phyloP scores from a whole-genome alignment of 768 basidiomycete genomes.

The Coprinopsis marcescibilis region DNA sequence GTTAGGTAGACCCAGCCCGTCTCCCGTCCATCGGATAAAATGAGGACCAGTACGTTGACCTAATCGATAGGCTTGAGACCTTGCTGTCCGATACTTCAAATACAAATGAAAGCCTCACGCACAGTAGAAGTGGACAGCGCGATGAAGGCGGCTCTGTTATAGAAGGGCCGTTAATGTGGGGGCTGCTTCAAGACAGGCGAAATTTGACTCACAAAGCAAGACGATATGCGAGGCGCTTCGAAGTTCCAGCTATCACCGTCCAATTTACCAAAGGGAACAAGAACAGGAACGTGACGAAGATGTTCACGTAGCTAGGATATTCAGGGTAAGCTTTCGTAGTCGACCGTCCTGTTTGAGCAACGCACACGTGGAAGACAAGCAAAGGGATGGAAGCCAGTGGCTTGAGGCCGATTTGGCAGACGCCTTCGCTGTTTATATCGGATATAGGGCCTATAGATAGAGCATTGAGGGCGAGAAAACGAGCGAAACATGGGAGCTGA shows the following conservation, averaged over 20 bases:
- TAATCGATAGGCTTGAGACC: constrained; percentile 2
- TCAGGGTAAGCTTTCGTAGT: not conserved
- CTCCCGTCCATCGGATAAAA: constrained; percentile 37
- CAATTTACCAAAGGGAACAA: constrained; percentile 35
- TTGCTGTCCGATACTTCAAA: not conserved
- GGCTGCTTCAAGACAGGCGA: not conserved
- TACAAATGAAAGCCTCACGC: constrained; percentile 3
- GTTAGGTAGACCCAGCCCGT: constrained; percentile 45
- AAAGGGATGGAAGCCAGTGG: constrained; percentile 37
- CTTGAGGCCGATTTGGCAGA: constrained; percentile 45
- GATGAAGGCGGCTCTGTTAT: constrained; percentile 39
- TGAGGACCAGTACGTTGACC: constrained; percentile 41
- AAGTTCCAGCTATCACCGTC: constrained; percentile 26
- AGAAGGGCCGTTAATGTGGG: not conserved
- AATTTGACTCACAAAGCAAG: not conserved
- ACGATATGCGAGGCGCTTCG: constrained; percentile 34
- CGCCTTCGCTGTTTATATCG: constrained; percentile 28
- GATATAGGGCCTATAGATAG: constrained; percentile 28
- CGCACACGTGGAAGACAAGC: constrained; percentile 43
- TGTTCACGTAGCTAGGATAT: constrained; percentile 23
- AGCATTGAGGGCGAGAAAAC: not conserved
- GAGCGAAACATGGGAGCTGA: constrained; percentile 6
- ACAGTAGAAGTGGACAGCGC: constrained; percentile 45
- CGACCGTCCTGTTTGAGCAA: constrained; percentile 8
- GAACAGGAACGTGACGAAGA: constrained; percentile 38